Evolutionary conservation across 805 yeast species (phyloP).

Genomic region (Candida glaebosa): DNA sequence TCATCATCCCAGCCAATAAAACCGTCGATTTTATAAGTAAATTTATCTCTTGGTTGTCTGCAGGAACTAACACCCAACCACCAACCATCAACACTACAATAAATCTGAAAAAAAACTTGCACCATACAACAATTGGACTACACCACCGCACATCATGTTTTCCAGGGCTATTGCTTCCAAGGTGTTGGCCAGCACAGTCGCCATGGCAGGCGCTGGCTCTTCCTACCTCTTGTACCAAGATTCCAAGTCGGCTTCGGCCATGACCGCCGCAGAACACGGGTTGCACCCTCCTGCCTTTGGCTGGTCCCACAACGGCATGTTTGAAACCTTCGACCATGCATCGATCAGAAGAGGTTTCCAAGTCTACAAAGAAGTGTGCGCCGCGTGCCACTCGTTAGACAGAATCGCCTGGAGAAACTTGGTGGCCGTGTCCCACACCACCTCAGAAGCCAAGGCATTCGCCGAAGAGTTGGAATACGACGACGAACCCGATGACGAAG

Average conservation of each 20-base stretch:
- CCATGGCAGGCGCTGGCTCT: conserved; percentile 74
- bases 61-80: conserved; percentile 2
- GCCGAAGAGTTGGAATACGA: conserved; percentile 97
- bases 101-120: not conserved
- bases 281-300: conserved; percentile 89
- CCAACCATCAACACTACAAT: not conserved
- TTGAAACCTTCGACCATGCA: conserved; percentile 88
- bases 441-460: conserved; percentile 85
- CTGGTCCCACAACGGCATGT: conserved; percentile 94
- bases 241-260: conserved; percentile 83
- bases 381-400: conserved; percentile 96
- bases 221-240: conserved; percentile 81
- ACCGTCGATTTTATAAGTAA: conserved; percentile 1
- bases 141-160: too few species aligned
- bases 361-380: conserved; percentile 98
- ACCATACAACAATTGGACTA: too few species aligned
- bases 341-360: conserved; percentile 98
- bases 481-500: conserved; percentile 94
- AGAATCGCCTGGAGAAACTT: conserved; percentile 98
- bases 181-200: conserved; percentile 55
- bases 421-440: conserved; percentile 94
- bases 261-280: conserved; percentile 99
- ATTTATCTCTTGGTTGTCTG: not conserved
- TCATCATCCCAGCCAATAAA: conserved; percentile 4
- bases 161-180: conserved; percentile 5